phyloP scores from a whole-genome alignment of 192 early-diverging fungal species.

The Mortierella antarctica region DNA sequence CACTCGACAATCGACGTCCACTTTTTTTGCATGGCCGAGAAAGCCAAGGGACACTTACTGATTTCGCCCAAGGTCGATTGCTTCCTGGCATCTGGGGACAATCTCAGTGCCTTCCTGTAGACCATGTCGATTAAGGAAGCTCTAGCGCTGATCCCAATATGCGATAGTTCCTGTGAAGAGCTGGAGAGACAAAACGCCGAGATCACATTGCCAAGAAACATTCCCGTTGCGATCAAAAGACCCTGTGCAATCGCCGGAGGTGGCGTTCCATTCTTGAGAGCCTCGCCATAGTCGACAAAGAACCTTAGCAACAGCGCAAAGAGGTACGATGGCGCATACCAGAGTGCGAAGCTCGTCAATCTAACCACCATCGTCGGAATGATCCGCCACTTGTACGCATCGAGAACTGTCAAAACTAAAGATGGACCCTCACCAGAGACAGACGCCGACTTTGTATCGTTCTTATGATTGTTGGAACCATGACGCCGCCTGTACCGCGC shows the following conservation, averaged over 20 bases:
- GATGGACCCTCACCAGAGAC: constrained; percentile 11
- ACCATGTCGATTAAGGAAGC: constrained; percentile 79
- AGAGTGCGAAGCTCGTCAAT: constrained; percentile 17
- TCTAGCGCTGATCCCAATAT: constrained; percentile 72
- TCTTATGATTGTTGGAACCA: background rate
- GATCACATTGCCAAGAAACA: constrained; percentile 27
- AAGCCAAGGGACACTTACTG: background rate
- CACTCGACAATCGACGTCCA: no score
- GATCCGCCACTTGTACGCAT: constrained; percentile 20
- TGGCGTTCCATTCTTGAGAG: constrained; percentile 21
- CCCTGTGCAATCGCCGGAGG: constrained; percentile 19
- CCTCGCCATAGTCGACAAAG: constrained; percentile 43
- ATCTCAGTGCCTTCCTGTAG: constrained; percentile 80
- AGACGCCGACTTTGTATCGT: background rate
- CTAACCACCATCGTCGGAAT: constrained; percentile 19
- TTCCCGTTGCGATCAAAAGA: constrained; percentile 25
- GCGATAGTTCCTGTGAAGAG: constrained; percentile 51
- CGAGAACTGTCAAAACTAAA: constrained; percentile 12
- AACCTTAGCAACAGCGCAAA: constrained; percentile 30
- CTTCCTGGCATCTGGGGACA: constrained; percentile 66
- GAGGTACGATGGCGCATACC: constrained; percentile 27
- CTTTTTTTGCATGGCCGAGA: no score
- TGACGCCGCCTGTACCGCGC: background rate
- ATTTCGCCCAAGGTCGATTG: constrained; percentile 42
- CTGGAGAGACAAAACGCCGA: constrained; percentile 29